These are phyloP conservation scores for Alternaria panax DNA, from an alignment of 2,329 filamentous ascomycete genomes.

Conservation along the genomic window DNA sequence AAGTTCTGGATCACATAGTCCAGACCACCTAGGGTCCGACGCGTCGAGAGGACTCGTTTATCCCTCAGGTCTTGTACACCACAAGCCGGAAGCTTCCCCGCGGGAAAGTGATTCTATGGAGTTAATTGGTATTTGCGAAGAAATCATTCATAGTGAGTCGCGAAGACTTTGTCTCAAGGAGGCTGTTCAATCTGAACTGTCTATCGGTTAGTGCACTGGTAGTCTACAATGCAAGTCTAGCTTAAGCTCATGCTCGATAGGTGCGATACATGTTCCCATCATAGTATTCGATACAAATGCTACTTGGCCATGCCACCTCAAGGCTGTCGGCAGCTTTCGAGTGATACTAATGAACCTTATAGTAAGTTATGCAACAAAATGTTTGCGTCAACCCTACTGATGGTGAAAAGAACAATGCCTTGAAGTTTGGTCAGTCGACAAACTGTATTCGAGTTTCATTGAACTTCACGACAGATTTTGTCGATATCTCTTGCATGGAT, in stretches of 20 bases:
- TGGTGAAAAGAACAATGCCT: conserved; percentile 2
- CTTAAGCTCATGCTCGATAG: neutral
- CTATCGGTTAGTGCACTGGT: neutral
- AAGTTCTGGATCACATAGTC: neutral
- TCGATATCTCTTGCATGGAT: conserved; percentile 1
- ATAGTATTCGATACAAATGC: conserved; percentile 11
- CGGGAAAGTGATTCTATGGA: neutral
- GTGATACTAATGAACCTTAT: conserved; percentile 10
- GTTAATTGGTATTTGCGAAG: conserved; percentile 2
- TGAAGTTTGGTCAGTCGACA: conserved; percentile 5
- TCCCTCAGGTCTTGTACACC: conserved; percentile 1
- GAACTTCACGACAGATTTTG: neutral
- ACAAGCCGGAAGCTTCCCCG: neutral
- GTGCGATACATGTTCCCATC: neutral
- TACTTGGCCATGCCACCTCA: conserved; percentile 1
- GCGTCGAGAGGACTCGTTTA: neutral
- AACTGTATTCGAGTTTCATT: conserved; percentile 12
- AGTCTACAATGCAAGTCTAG: neutral
- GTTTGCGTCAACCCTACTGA: neutral
- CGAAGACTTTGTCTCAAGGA: conserved; percentile 8
- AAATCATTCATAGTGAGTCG: conserved; percentile 4
- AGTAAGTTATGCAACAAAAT: neutral
- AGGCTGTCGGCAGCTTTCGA: conserved; percentile 10
- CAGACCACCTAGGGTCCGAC: neutral
- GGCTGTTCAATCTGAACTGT: conserved; percentile 2